A percentile compares a stretch with the other conserved stretches of the same genome.
Evolutionary conservation across 768 basidiomycete species (phyloP).

Genomic region (Tulasnella calospora): DNA sequence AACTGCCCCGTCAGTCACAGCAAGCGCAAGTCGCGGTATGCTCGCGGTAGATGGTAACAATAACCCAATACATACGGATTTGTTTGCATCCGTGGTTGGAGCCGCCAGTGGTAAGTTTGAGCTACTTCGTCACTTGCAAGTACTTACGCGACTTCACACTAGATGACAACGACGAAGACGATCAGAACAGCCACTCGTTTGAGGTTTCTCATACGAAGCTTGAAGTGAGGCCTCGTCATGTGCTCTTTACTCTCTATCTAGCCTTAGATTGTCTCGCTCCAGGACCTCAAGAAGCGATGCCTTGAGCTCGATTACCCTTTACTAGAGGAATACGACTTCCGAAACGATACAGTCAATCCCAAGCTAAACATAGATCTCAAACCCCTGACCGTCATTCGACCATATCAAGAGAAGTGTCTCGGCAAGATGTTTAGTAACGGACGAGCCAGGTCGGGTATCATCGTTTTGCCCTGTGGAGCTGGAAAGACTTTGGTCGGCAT

Average conservation of each 20-base stretch:
- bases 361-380: conserved; percentile 98
- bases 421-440: conserved; percentile 99
- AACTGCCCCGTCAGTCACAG: conserved; percentile 35
- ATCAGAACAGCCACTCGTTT: conserved; percentile 94
- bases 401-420: conserved; percentile 96
- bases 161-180: conserved; percentile 98
- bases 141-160: conserved; percentile 6
- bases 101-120: conserved; percentile 65
- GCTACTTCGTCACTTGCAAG: background rate
- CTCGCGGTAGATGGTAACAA: conserved; percentile 30
- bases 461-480: conserved; percentile 96
- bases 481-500: conserved; percentile 99
- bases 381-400: conserved; percentile 92
- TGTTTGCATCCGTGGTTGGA: conserved; percentile 92
- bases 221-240: conserved; percentile 52
- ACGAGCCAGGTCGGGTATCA: conserved; percentile 95
- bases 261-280: conserved; percentile 18
- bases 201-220: conserved; percentile 92
- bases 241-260: background rate
- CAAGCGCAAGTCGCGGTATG: background rate
- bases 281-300: conserved; percentile 96
- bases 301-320: conserved; percentile 96
- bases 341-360: conserved; percentile 92
- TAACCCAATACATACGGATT: conserved; percentile 56
- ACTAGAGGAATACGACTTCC: conserved; percentile 98